Percentiles rank a stretch among this genome's conserved stretches.
Evolutionary conservation across 805 yeast genomes (phyloP).

Genomic region (Naumovozyma castellii): DNA sequence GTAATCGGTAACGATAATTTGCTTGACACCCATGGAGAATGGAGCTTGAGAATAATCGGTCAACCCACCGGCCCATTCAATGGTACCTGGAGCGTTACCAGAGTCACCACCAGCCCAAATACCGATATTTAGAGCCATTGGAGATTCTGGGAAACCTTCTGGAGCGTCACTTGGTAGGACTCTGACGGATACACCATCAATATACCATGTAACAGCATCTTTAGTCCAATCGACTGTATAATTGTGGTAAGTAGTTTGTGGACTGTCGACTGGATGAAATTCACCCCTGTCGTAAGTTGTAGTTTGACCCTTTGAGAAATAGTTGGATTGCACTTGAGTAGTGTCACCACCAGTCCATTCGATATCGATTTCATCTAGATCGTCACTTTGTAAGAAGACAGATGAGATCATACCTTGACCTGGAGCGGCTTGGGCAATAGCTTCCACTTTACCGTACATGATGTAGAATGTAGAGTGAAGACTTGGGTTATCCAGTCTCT

Average conservation of each 20-base stretch:
- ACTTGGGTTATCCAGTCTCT: slow-evolving; percentile 70
- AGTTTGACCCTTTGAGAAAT: slow-evolving; percentile 71
- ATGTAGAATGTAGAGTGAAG: slow-evolving; percentile 69
- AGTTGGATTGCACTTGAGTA: slow-evolving; percentile 67
- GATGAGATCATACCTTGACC: slow-evolving; percentile 79
- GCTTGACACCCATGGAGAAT: slow-evolving; percentile 54
- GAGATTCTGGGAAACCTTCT: slow-evolving; percentile 84
- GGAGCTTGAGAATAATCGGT: slow-evolving; percentile 61
- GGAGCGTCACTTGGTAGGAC: slow-evolving; percentile 43
- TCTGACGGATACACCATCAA: slow-evolving; percentile 65
- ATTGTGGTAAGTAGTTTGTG: slow-evolving; percentile 55
- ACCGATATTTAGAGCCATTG: slow-evolving; percentile 64
- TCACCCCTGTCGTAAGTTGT: slow-evolving; percentile 73
- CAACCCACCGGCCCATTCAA: slow-evolving; percentile 74
- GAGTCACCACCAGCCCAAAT: slow-evolving; percentile 82
- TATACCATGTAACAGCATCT: slow-evolving; percentile 53
- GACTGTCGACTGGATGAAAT: slow-evolving; percentile 47
- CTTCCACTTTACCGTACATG: slow-evolving; percentile 83
- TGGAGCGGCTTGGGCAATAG: slow-evolving; percentile 56
- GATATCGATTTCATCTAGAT: slow-evolving; percentile 78
- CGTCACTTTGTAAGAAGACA: slow-evolving; percentile 73
- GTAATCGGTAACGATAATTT: slow-evolving; percentile 56
- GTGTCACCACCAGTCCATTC: slow-evolving; percentile 82
- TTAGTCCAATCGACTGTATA: slow-evolving; percentile 81
- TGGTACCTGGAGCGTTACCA: slow-evolving; percentile 53